Conservation (phyloP, 2,329 filamentous ascomycete species). For the Xylaria sp. region DNA sequence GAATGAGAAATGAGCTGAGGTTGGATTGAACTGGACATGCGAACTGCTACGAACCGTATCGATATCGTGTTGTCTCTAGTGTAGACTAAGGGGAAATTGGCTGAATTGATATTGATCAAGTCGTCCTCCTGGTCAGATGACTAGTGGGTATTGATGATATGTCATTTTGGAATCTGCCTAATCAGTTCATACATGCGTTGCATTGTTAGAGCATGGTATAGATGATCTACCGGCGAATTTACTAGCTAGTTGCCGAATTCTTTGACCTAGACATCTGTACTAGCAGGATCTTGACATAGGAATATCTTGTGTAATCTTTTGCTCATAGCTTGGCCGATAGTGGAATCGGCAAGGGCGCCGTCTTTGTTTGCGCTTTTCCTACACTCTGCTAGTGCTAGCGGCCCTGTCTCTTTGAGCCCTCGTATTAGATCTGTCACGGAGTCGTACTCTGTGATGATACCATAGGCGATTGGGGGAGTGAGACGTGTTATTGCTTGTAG, state of each 20-base stretch:
- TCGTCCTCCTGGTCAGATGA: background rate
- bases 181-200: background rate
- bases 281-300: slow-evolving; percentile 59
- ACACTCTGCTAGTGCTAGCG: slow-evolving; percentile 65
- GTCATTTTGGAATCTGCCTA: background rate
- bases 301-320: slow-evolving; percentile 65
- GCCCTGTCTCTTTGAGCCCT: slow-evolving; percentile 64
- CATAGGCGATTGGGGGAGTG: slow-evolving; percentile 74
- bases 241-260: background rate
- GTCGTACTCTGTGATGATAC: slow-evolving; percentile 66
- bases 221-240: no score
- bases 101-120: background rate
- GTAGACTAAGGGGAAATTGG: background rate
- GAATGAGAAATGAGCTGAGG: background rate
- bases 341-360: slow-evolving; percentile 59
- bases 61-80: background rate
- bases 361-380: slow-evolving; percentile 62
- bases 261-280: slow-evolving; percentile 55
- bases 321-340: slow-evolving; percentile 63
- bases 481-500: slow-evolving; percentile 75
- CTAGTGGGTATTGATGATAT: background rate
- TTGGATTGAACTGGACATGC: background rate
- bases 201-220: background rate
- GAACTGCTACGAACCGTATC: background rate
- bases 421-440: slow-evolving; percentile 62